Conservation (phyloP, 2,329 filamentous ascomycete species). For the Dothideomycetes sp. region DNA sequence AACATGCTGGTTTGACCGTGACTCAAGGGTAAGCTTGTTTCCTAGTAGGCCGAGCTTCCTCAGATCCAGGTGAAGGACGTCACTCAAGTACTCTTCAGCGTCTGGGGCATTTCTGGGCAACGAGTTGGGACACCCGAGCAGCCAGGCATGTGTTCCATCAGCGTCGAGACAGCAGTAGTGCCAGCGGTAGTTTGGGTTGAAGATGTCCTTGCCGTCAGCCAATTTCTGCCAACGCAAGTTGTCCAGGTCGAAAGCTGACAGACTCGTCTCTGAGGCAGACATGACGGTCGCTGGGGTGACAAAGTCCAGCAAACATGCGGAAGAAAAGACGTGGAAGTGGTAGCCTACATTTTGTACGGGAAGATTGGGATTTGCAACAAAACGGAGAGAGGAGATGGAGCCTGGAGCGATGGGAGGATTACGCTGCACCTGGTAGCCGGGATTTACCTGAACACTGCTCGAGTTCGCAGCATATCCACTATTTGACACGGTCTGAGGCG, state of each 20-base stretch:
- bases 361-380: constrained; percentile 75
- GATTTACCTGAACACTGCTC: constrained; percentile 49
- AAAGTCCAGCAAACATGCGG: constrained; percentile 85
- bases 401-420: constrained; percentile 60
- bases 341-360: constrained; percentile 84
- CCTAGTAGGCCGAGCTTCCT: constrained; percentile 85
- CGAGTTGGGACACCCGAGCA: constrained; percentile 85
- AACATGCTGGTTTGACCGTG: constrained; percentile 31
- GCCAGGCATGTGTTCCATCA: constrained; percentile 91
- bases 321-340: constrained; percentile 93
- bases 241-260: constrained; percentile 80
- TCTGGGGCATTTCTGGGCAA: constrained; percentile 54
- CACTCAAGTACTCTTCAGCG: constrained; percentile 85
- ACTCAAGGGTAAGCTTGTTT: constrained; percentile 48
- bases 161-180: constrained; percentile 96
- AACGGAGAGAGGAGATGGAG: constrained; percentile 80
- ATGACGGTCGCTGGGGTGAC: constrained; percentile 86
- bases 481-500: constrained; percentile 30
- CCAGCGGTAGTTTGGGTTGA: constrained; percentile 87
- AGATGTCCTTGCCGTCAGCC: constrained; percentile 88
- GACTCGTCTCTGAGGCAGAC: constrained; percentile 74
- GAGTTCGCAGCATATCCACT: constrained; percentile 63
- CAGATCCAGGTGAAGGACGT: constrained; percentile 89
- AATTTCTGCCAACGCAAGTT: constrained; percentile 89
- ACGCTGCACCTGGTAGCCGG: constrained; percentile 34